Percentiles rank a stretch among this genome's conserved stretches.
Conservation (phyloP, 2,329 filamentous ascomycete species). For the Pestalotiopsis sp. region DNA sequence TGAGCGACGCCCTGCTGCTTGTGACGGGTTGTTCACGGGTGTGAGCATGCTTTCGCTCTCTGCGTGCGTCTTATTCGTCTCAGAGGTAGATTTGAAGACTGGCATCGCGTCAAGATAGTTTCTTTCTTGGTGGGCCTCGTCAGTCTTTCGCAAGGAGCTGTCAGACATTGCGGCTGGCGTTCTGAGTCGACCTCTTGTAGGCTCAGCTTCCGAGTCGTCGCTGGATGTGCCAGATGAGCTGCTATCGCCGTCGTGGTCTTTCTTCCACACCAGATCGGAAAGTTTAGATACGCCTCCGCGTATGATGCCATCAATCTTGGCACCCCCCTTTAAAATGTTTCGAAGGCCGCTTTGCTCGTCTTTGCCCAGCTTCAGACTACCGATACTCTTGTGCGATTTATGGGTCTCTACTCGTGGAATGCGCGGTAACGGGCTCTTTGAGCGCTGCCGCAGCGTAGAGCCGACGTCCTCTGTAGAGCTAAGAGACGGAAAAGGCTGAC, state of each 20-base stretch:
- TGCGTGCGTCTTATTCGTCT: constrained; percentile 24
- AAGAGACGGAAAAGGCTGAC: constrained; percentile 26
- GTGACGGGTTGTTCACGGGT: constrained; percentile 22
- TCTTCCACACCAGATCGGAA: constrained; percentile 60
- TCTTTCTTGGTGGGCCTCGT: constrained; percentile 38
- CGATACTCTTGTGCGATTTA: constrained; percentile 50
- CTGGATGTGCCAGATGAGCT: constrained; percentile 43
- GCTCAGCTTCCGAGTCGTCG: constrained; percentile 53
- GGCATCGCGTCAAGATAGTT: constrained; percentile 57
- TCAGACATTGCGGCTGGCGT: constrained; percentile 38
- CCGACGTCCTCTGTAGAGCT: constrained; percentile 30
- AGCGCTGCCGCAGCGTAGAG: constrained; percentile 31
- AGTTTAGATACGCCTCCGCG: constrained; percentile 59
- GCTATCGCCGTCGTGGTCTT: constrained; percentile 39
- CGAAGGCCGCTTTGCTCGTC: constrained; percentile 62
- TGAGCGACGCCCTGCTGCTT: constrained; percentile 42
- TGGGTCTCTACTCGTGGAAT: constrained; percentile 46
- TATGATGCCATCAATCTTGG: constrained; percentile 70
- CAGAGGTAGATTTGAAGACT: constrained; percentile 44
- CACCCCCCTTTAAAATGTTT: constrained; percentile 77
- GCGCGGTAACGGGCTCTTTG: constrained; percentile 42
- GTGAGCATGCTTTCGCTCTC: constrained; percentile 18
- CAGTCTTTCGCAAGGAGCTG: constrained; percentile 32
- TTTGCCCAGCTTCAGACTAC: constrained; percentile 48
- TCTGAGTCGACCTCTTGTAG: constrained; percentile 40